Evolutionary conservation across 2,329 filamentous ascomycete species (phyloP).

Genomic region (Alternaria solani): DNA sequence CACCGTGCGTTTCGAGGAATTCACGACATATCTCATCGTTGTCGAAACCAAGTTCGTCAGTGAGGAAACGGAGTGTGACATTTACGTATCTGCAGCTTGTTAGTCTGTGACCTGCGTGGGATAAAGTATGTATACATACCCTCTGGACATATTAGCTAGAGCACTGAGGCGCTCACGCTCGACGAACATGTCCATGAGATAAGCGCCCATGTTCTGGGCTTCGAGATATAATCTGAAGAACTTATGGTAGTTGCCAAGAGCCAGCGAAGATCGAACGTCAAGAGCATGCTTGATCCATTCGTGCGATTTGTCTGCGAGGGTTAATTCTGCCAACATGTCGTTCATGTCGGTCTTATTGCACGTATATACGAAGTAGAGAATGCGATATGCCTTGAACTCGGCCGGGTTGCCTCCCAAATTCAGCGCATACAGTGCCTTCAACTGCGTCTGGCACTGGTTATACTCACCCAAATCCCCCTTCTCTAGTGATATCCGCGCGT

Average conservation of each 20-base stretch:
- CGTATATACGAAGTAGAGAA: slow-evolving; percentile 99
- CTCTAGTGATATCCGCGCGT: slow-evolving; percentile 95
- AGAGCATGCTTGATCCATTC: slow-evolving; percentile 85
- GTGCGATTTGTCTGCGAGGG: slow-evolving; percentile 91
- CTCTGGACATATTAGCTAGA: slow-evolving; percentile 90
- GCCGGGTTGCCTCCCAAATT: slow-evolving; percentile 87
- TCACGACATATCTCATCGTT: slow-evolving; percentile 88
- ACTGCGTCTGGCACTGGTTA: slow-evolving; percentile 99
- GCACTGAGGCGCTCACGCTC: slow-evolving; percentile 90
- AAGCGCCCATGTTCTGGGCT: slow-evolving; percentile 95
- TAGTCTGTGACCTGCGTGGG: slow-evolving; percentile 50
- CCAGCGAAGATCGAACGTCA: slow-evolving; percentile 87
- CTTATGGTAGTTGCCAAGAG: slow-evolving; percentile 94
- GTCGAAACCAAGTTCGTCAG: slow-evolving; percentile 95
- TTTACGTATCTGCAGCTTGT: slow-evolving; percentile 81
- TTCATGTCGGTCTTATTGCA: slow-evolving; percentile 98
- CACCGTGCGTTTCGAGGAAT: slow-evolving; percentile 84
- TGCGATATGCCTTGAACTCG: slow-evolving; percentile 99
- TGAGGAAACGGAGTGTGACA: slow-evolving; percentile 87
- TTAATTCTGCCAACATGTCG: slow-evolving; percentile 98
- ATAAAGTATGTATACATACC: slow-evolving; percentile 68
- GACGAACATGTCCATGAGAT: slow-evolving; percentile 99
- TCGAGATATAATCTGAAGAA: slow-evolving; percentile 97
- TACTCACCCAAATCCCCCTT: slow-evolving; percentile 99
- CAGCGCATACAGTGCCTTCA: slow-evolving; percentile 88